These are phyloP conservation scores for Cryoendolithus antarcticus DNA, from an alignment of 2,329 filamentous ascomycete species.

Conservation along the genomic window DNA sequence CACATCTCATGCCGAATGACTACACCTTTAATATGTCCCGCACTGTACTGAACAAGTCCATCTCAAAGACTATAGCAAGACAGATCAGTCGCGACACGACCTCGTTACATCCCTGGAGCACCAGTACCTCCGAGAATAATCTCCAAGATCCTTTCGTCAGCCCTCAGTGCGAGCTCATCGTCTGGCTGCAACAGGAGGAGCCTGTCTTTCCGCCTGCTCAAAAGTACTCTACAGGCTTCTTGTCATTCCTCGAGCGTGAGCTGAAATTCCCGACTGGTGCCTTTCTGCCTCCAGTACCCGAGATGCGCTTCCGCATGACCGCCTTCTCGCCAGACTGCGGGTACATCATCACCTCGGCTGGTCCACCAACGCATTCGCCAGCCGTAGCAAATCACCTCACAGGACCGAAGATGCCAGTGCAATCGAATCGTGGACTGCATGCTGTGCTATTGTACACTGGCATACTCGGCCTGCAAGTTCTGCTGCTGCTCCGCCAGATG, in stretches of 20 bases:
- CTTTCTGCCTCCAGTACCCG: constrained; percentile 37
- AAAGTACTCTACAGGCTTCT: constrained; percentile 16
- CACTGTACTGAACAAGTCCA: constrained; percentile 57
- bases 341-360: constrained; percentile 50
- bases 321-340: constrained; percentile 56
- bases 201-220: constrained; percentile 8
- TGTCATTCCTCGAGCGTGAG: constrained; percentile 46
- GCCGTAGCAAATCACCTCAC: constrained; percentile 40
- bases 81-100: constrained; percentile 48
- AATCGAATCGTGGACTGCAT: constrained; percentile 34
- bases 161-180: constrained; percentile 78
- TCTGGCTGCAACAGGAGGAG: constrained; percentile 61
- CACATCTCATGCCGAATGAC: constrained; percentile 59
- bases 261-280: constrained; percentile 48
- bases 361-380: constrained; percentile 41
- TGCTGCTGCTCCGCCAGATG: constrained; percentile 48
- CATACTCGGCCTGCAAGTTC: constrained; percentile 40
- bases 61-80: constrained; percentile 53
- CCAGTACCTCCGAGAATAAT: constrained; percentile 40
- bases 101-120: constrained; percentile 59
- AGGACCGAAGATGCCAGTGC: constrained; percentile 45
- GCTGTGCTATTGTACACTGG: constrained; percentile 41
- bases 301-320: constrained; percentile 46
- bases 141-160: constrained; percentile 44
- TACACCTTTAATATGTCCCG: constrained; percentile 35